Evolutionary conservation across 2,329 filamentous ascomycete genomes (phyloP).

Genomic region (Cercospora sp.): DNA sequence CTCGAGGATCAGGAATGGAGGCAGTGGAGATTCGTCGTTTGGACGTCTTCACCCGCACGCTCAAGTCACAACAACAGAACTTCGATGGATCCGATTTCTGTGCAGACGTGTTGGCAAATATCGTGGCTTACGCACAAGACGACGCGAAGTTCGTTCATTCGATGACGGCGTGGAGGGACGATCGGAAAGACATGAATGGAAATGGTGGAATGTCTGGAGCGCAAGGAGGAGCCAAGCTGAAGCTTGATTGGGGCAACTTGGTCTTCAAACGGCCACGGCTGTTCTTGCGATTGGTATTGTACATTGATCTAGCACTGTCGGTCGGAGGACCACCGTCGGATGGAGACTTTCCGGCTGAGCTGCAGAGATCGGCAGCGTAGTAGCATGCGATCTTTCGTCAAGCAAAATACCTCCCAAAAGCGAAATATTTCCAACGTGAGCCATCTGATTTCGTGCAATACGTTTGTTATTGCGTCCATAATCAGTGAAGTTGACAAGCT

Average conservation of each 20-base stretch:
- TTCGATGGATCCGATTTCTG: constrained; percentile 30
- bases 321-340: constrained; percentile 24
- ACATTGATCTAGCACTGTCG: constrained; percentile 27
- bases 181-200: constrained; percentile 20
- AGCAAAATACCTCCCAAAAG: not conserved
- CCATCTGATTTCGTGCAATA: not conserved
- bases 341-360: constrained; percentile 27
- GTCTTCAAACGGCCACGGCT: constrained; percentile 28
- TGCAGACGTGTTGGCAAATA: constrained; percentile 25
- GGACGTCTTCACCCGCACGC: constrained; percentile 26
- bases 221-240: constrained; percentile 19
- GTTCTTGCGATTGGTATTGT: constrained; percentile 25
- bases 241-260: constrained; percentile 28
- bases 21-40: constrained; percentile 23
- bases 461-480: not conserved
- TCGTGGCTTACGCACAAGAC: constrained; percentile 27
- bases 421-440: not conserved
- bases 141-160: constrained; percentile 26
- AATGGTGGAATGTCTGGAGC: constrained; percentile 2
- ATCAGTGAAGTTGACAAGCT: not conserved
- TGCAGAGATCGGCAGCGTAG: constrained; percentile 22
- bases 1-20: constrained; percentile 25
- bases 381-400: not conserved
- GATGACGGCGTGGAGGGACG: constrained; percentile 23
- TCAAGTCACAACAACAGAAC: constrained; percentile 26